Base-by-base conservation (phyloP, 2,329 filamentous ascomycete genomes). In the Reticulascus tulasneorum region DNA sequence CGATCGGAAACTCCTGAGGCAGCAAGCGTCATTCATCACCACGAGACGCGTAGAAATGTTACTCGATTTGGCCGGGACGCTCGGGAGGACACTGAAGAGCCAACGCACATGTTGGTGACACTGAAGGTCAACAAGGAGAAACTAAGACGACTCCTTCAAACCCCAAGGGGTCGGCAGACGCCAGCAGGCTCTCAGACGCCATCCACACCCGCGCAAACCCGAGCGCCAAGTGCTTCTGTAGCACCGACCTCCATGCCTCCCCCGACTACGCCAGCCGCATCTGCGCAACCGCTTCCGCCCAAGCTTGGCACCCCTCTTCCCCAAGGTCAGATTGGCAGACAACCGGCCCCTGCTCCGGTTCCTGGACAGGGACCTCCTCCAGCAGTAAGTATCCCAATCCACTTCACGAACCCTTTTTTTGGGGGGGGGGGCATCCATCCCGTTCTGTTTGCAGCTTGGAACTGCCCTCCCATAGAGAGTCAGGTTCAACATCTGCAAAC, bases 1-100 rank as follows among this genome's bases (percentile, higher is more conserved):
- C 82, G 93, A 42, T 96, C 91, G 21, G 86, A 90, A 56, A 97
- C 93, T 0, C 93, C 93, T 4, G 93, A 97, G 58, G 70, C 82
- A 9, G n/a, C n/a, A n/a, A 75, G 70, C 36, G 67, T 74, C 23
- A 53, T 59, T 19, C 45, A 66, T 47, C 82, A 82, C 48, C 81
- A 81, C 50, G 88, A 95, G 58, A 77, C 84, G 2, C 72, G 89
- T 50, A 38, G 44, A 29, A 79, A 76, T 7, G 82, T 82, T 6
- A 72, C 75, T 36, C 73, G 73, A 33, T 69, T 67, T 44, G 70
- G 73, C 37, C 75, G 79, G 46, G 77, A 85, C 45, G 77, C 79
- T 27, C 77, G 87, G 31, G 90, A 96, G 54, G 88, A 91, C 47
- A 93, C 83, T 11, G 83, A 89, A 35, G 84, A 89, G 47, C 73